Evolutionary conservation across 345 rosid species (phyloP), one percentile per base, ranked within the genome.

Genomic region (Angophora floribunda): DNA sequence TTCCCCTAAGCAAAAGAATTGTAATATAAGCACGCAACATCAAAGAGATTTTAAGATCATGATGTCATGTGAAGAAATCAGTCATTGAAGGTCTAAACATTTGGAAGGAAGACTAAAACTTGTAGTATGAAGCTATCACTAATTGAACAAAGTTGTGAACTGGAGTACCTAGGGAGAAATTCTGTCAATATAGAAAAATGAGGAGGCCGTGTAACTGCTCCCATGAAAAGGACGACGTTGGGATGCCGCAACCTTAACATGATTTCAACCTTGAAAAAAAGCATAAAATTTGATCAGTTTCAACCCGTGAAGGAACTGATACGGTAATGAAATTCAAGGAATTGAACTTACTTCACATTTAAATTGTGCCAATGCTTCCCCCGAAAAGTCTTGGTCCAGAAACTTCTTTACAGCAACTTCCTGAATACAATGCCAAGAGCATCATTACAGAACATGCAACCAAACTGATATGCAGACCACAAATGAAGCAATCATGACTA

Each of bases 401-500:
- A 97, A 97, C 92, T 96, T 96, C 94, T 96, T 97, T 90, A 96
- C 99, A 88, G 98, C 99, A 94, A 98, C 99, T 93, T 98, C 99
- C 99, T 97, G 94, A 89, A 90, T 87, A 88, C 85, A 30, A 89
- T 55, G 47, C 17, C 19, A 28, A 85, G 75, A 24, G 61, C 52
- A 50, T 36, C 47, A 75, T 67, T 67, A 36, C 47, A 41, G 47
- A 41, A 75, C 82, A 41, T 41, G 14, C 47, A 1, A 75, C 82
- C 49, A 36, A 36, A 75, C 44, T 75, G 44, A 75, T 19, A 75
- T 75, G 82, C 82, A 75, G 47, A 36, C 49, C 26, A 75, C 47
- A 41, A 36, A 75, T 9, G 21, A 41, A 36, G 82, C 49, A 41
- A 75, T 75, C 49, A 9, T 19, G 82, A 44, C 49, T 41, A 22